phyloP scores from a whole-genome alignment of 2,329 filamentous ascomycete species.

The Epichloe aotearoae region DNA sequence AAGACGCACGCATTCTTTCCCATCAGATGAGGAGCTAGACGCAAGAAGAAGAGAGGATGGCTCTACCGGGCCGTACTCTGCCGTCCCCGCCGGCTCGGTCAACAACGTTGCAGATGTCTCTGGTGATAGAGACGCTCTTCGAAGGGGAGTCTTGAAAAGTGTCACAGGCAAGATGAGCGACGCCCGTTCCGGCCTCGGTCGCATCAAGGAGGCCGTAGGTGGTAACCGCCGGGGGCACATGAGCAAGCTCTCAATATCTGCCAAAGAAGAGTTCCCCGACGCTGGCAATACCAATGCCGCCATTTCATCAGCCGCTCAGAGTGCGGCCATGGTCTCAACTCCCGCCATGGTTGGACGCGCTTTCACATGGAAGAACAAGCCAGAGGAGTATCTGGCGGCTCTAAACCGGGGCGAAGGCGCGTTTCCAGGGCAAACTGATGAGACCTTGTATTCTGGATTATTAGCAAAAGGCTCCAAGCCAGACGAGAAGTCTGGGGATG shows the following conservation, averaged over 20 bases:
- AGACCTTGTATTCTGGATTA: conserved; percentile 14
- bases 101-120: conserved; percentile 33
- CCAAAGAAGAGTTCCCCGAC: conserved; percentile 38
- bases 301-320: conserved; percentile 8
- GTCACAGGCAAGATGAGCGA: conserved; percentile 70
- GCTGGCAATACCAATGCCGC: conserved; percentile 8
- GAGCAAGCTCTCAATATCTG: conserved; percentile 33
- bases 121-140: conserved; percentile 42
- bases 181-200: conserved; percentile 67
- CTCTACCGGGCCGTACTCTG: conserved; percentile 28
- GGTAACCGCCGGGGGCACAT: conserved; percentile 39
- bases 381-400: conserved; percentile 40
- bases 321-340: conserved; percentile 19
- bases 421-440: conserved; percentile 12
- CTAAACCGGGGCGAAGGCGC: conserved; percentile 25
- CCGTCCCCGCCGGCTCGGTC: conserved; percentile 30
- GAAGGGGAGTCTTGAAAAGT: conserved; percentile 61
- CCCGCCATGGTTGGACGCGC: conserved; percentile 32
- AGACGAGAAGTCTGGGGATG: conserved; percentile 11
- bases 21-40: conserved; percentile 38
- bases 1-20: conserved; percentile 37
- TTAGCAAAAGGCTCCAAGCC: conserved; percentile 14
- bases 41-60: conserved; percentile 30
- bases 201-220: conserved; percentile 77
- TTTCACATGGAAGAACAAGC: conserved; percentile 53